Percentiles rank a stretch among this genome's conserved stretches.
Evolutionary conservation across 2,329 filamentous ascomycete species (phyloP).

Genomic region (Aspergillus ustus): DNA sequence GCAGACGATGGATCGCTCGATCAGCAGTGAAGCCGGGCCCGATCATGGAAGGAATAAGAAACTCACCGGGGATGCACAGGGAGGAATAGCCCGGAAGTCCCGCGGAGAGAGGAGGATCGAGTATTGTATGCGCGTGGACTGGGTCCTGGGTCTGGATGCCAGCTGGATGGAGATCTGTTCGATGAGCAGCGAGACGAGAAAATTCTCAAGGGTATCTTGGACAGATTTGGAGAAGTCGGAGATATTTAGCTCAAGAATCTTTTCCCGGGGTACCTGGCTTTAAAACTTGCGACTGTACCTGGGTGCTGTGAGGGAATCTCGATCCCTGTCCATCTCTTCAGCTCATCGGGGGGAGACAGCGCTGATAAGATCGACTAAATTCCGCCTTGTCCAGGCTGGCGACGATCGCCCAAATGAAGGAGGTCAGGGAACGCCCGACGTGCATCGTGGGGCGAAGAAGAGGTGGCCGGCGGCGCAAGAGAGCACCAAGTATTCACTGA

Average conservation of each 20-base stretch:
- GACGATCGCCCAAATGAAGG: neutral
- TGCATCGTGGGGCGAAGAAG: slow-evolving; percentile 9
- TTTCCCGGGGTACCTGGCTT: neutral
- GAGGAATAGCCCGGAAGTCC: neutral
- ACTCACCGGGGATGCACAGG: slow-evolving; percentile 4
- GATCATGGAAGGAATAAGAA: neutral
- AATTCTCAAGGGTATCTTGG: neutral
- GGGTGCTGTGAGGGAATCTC: neutral
- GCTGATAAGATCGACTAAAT: neutral
- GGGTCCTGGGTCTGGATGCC: neutral
- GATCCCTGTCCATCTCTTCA: neutral
- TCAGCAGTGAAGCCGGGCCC: neutral
- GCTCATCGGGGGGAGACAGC: neutral
- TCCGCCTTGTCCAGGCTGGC: slow-evolving; percentile 3
- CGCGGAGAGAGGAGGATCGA: neutral
- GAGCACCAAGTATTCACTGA: neutral
- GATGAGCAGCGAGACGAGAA: neutral
- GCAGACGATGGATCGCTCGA: neutral
- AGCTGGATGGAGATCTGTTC: slow-evolving; percentile 1
- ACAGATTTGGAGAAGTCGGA: neutral
- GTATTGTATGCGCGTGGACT: neutral
- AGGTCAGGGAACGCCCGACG: neutral
- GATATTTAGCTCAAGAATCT: neutral
- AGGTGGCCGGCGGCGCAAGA: neutral
- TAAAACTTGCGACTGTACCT: neutral